These are phyloP conservation scores for Pythium dissimile DNA, from an alignment of 352 stramenopile genomes.

Conservation along the genomic window DNA sequence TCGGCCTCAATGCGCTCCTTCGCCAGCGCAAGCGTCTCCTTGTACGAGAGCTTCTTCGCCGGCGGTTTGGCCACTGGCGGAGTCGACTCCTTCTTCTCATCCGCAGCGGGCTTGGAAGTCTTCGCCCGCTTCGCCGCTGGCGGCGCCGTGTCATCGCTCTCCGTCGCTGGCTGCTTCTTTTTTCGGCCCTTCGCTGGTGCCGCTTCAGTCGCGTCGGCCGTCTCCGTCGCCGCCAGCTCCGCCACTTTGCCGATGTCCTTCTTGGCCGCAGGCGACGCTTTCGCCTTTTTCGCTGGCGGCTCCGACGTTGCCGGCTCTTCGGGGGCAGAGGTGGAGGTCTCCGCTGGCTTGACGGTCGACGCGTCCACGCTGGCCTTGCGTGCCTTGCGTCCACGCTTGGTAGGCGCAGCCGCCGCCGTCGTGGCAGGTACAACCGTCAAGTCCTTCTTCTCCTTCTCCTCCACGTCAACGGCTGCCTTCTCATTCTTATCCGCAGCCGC, in stretches of 20 bases:
- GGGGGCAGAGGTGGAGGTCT: neutral
- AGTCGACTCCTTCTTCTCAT: slow-evolving; percentile 7
- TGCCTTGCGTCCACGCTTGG: slow-evolving; percentile 16
- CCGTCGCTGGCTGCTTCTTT: slow-evolving; percentile 26
- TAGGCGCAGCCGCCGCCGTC: neutral
- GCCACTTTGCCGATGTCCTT: slow-evolving; percentile 4
- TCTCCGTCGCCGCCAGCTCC: neutral
- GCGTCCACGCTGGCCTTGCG: slow-evolving; percentile 12
- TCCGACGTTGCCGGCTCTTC: slow-evolving; percentile 12
- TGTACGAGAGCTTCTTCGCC: slow-evolving; percentile 19
- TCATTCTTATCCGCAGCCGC: neutral
- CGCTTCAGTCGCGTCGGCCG: neutral
- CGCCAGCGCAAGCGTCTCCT: slow-evolving; percentile 38
- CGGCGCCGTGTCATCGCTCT: slow-evolving; percentile 24
- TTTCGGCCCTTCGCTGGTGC: slow-evolving; percentile 32
- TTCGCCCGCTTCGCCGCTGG: slow-evolving; percentile 40
- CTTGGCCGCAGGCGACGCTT: slow-evolving; percentile 1
- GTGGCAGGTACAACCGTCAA: no score
- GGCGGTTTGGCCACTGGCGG: neutral
- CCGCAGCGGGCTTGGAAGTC: slow-evolving; percentile 1
- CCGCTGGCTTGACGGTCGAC: slow-evolving; percentile 3
- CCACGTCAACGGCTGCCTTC: neutral
- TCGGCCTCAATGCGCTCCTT: slow-evolving; percentile 35
- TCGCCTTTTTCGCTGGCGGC: slow-evolving; percentile 26
- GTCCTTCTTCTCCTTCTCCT: slow-evolving; percentile 23